Evolutionary conservation across 2,329 filamentous ascomycete genomes (phyloP), one percentile per base, ranked within the genome.

Genomic region (Colletotrichum sp.): DNA sequence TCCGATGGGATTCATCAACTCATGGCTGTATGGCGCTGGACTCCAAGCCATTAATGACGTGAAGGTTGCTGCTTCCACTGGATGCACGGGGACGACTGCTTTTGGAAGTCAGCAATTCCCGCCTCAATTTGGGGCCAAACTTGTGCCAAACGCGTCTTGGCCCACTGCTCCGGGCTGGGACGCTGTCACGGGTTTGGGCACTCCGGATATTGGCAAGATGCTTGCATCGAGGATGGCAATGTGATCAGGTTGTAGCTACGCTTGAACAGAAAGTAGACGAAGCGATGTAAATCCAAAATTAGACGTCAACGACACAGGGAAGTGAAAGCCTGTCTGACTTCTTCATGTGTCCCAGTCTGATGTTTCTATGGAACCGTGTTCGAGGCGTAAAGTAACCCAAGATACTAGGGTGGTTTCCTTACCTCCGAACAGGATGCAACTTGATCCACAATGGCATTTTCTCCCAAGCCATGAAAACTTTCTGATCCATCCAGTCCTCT

Each of bases 1-100:
- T 4, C 79, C 85, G 1, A 82, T 93, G 78, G 91, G 91, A 1
- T 93, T 92, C 79, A 81, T 93, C n/a, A 93, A 93, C 80, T 91
- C 91, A 3, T 91, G 89, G 88, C 82, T 93, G 15, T 93, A 93
- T 78, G 79, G 80, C 6, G 74, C 79, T 28, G 83, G 82, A 2
- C 36, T 76, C 1, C 39, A 71, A 12, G 84, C 76, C 3, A 83
- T 86, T 19, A 85, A 81, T 9, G 85, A 86, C 68, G 86, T 85
- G 57, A 84, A 82, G 2, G 61, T 78, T 6, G 84, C 84, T 19
- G 81, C 77, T 57, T 83, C 82, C 0, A 48, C 74, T 12, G 85
- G 84, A 6, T 86, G 85, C 28, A 39, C 72, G 4, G 84, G 84
- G 9, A 63, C 32, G 3, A 84, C 81, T 11, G 68, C 22, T 3